phyloP scores from a whole-genome alignment of 441 rosid species.

The Omphalea diandra region DNA sequence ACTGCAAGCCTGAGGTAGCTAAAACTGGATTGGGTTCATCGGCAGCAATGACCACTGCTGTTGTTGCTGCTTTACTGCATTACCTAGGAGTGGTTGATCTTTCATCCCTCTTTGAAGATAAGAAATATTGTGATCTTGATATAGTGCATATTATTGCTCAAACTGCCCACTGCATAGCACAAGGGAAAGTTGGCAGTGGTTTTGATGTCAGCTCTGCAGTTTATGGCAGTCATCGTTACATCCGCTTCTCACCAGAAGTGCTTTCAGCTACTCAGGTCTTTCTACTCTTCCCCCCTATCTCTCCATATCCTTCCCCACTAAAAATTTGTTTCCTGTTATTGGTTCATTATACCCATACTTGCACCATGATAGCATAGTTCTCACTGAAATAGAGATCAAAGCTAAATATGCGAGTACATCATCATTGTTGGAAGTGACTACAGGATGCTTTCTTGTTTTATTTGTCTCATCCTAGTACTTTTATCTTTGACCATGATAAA shows the following conservation, averaged over 20 bases:
- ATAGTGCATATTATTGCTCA: conserved; percentile 83
- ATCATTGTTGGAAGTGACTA: too few species aligned
- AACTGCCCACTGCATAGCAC: conserved; percentile 94
- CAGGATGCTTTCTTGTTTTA: too few species aligned
- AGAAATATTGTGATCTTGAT: conserved; percentile 52
- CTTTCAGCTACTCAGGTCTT: conserved; percentile 83
- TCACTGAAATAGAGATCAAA: background rate
- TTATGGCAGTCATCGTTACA: conserved; percentile 92
- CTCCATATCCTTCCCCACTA: background rate
- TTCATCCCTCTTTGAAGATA: conserved; percentile 40
- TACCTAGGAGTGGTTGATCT: conserved; percentile 85
- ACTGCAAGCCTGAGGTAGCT: conserved; percentile 93
- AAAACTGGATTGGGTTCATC: conserved; percentile 99
- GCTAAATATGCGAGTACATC: too few species aligned
- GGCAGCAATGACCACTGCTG: conserved; percentile 98
- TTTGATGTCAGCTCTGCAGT: conserved; percentile 99
- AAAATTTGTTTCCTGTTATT: background rate
- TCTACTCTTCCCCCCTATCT: conserved; percentile 18
- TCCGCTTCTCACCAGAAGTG: conserved; percentile 92
- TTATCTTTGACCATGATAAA: too few species aligned
- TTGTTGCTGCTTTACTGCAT: conserved; percentile 87
- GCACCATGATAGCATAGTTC: background rate
- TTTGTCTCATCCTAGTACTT: too few species aligned
- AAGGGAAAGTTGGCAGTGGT: conserved; percentile 99
- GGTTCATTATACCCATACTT: background rate